Conservation (phyloP, 2,329 filamentous ascomycete genomes). For the Paracoccidioides brasiliensis region DNA sequence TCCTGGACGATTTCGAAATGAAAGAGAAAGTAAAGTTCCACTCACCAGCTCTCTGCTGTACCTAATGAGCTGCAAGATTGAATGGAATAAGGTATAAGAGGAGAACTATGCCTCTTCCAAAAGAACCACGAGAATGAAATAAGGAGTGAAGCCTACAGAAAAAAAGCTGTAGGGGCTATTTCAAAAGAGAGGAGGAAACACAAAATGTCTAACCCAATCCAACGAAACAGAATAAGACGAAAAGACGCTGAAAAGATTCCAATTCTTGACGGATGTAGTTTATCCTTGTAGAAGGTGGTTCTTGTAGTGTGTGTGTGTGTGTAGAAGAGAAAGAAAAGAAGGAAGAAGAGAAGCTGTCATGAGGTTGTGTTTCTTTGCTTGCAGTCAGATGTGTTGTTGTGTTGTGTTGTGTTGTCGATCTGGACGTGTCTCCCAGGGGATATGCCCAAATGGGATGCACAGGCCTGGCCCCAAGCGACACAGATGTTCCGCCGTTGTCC, state of each 20-base stretch:
- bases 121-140: not conserved
- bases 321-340: too few species aligned
- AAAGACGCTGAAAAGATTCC: not conserved
- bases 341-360: too few species aligned
- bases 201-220: not conserved
- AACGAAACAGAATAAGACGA: not conserved
- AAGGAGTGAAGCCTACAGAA: not conserved
- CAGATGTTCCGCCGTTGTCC: not conserved
- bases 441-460: not conserved
- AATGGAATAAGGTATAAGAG: not conserved
- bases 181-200: not conserved
- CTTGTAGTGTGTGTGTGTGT: too few species aligned
- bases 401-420: not conserved
- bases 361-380: too few species aligned
- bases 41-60: not conserved
- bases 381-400: too few species aligned
- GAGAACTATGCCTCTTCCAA: not conserved
- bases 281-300: too few species aligned
- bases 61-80: not conserved
- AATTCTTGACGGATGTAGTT: too few species aligned
- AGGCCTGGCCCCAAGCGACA: not conserved
- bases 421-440: not conserved
- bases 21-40: not conserved
- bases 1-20: not conserved
- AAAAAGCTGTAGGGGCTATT: not conserved